Conservation (phyloP, 2,329 filamentous ascomycete species). For the Thielaviopsis populi region DNA sequence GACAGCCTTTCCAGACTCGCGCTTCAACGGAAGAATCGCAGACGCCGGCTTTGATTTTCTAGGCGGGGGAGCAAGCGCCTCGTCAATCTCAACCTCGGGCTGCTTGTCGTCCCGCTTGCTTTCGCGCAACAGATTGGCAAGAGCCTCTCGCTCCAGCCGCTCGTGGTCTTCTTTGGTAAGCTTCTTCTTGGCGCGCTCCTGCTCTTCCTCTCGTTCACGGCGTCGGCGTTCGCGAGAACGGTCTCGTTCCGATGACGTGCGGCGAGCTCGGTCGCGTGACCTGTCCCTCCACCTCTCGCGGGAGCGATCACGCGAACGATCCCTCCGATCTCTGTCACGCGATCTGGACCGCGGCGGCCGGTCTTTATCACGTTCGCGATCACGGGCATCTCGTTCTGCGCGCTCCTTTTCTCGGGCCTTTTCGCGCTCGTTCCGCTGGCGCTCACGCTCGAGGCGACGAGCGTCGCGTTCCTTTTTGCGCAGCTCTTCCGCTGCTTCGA, state of each 20-base stretch:
- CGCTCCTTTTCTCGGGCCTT: constrained; percentile 26
- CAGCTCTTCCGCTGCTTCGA: constrained; percentile 35
- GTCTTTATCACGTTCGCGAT: constrained; percentile 21
- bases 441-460: constrained; percentile 35
- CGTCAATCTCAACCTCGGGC: constrained; percentile 42
- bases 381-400: constrained; percentile 25
- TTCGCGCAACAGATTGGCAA: constrained; percentile 44
- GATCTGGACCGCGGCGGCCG: neutral
- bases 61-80: constrained; percentile 40
- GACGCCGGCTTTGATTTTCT: constrained; percentile 38
- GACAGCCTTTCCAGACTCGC: constrained; percentile 21
- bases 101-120: constrained; percentile 37
- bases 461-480: constrained; percentile 37
- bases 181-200: constrained; percentile 35
- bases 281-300: constrained; percentile 17
- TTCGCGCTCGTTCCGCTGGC: constrained; percentile 42
- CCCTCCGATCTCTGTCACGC: constrained; percentile 4
- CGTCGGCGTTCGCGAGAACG: constrained; percentile 23
- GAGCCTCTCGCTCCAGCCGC: constrained; percentile 41
- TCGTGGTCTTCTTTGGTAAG: constrained; percentile 44
- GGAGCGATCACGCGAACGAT: constrained; percentile 10
- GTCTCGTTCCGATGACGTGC: constrained; percentile 15
- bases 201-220: constrained; percentile 26
- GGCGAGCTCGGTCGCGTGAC: constrained; percentile 15
- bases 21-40: constrained; percentile 41